phyloP scores from a whole-genome alignment of 1,284 basidiomycete genomes.

The Bjerkandera adusta region DNA sequence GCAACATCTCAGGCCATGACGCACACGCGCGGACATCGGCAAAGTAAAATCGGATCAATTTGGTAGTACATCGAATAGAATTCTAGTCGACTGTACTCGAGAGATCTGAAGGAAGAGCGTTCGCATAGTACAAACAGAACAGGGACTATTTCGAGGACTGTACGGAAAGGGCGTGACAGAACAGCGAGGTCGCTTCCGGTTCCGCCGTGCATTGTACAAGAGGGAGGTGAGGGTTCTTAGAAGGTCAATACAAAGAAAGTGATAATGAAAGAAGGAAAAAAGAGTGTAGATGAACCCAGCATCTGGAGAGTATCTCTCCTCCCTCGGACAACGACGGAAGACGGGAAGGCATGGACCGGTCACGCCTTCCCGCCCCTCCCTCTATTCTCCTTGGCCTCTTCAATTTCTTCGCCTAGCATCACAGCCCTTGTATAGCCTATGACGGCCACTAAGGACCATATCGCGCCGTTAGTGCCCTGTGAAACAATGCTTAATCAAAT shows the following conservation, averaged over 20 bases:
- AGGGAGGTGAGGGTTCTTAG: background rate
- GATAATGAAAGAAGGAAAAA: constrained; percentile 13
- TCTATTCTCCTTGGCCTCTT: constrained; percentile 61
- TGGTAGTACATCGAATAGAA: too few species aligned
- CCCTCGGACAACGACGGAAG: constrained; percentile 12
- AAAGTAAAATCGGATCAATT: too few species aligned
- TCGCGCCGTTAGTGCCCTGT: constrained; percentile 74
- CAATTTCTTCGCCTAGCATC: constrained; percentile 62
- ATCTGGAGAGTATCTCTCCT: constrained; percentile 19
- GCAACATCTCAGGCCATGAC: too few species aligned
- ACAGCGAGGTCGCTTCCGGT: background rate
- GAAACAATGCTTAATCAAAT: constrained; percentile 1
- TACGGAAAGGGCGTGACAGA: constrained; percentile 17
- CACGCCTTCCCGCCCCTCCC: constrained; percentile 57
- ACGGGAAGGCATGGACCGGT: constrained; percentile 24
- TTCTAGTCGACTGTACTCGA: too few species aligned
- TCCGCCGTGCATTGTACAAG: constrained; percentile 13
- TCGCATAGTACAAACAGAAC: too few species aligned
- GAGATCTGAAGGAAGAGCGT: too few species aligned
- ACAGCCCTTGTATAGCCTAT: constrained; percentile 63
- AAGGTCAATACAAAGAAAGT: background rate
- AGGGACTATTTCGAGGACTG: constrained; percentile 5
- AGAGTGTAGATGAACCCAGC: constrained; percentile 16
- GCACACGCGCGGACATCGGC: too few species aligned
- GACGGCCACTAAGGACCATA: constrained; percentile 71